phyloP scores from a whole-genome alignment of 1,284 basidiomycete species.

The Cryptococcus sp. region DNA sequence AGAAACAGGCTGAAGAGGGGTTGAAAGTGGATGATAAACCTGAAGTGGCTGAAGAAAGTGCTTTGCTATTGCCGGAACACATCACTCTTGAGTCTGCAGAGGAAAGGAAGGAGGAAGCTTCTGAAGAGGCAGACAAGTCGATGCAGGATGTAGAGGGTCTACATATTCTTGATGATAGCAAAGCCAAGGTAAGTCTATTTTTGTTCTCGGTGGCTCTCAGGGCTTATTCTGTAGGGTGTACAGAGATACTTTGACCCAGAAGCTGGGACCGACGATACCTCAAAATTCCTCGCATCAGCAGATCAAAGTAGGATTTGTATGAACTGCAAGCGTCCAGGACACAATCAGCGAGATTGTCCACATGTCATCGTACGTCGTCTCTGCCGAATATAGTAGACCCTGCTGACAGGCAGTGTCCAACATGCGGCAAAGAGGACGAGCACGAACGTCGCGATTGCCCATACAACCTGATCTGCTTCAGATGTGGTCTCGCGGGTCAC shows the following conservation, averaged over 20 bases:
- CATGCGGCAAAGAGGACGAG: slow-evolving; percentile 80
- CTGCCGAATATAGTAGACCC: background rate
- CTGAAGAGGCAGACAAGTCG: slow-evolving; percentile 8
- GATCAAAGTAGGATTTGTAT: slow-evolving; percentile 39
- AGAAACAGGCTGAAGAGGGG: background rate
- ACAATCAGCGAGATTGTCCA: slow-evolving; percentile 30
- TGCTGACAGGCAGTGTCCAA: slow-evolving; percentile 64
- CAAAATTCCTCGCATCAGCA: slow-evolving; percentile 36
- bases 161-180: slow-evolving; percentile 34
- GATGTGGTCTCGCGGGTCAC: slow-evolving; percentile 82
- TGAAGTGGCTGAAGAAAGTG: slow-evolving; percentile 3
- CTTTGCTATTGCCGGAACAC: slow-evolving; percentile 31
- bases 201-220: background rate
- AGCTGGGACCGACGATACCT: slow-evolving; percentile 20
- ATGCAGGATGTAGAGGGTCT: slow-evolving; percentile 26
- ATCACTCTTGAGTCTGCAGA: slow-evolving; percentile 18
- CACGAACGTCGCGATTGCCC: slow-evolving; percentile 79
- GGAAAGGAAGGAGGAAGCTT: slow-evolving; percentile 7
- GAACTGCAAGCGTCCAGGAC: slow-evolving; percentile 41
- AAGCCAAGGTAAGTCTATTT: slow-evolving; percentile 21
- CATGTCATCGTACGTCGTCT: slow-evolving; percentile 33
- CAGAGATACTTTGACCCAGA: slow-evolving; percentile 33
- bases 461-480: slow-evolving; percentile 76
- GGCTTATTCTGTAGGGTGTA: slow-evolving; percentile 20
- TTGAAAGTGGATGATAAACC: background rate